phyloP scores from a whole-genome alignment of 306 rosid species.

The Biancaea sappan region DNA sequence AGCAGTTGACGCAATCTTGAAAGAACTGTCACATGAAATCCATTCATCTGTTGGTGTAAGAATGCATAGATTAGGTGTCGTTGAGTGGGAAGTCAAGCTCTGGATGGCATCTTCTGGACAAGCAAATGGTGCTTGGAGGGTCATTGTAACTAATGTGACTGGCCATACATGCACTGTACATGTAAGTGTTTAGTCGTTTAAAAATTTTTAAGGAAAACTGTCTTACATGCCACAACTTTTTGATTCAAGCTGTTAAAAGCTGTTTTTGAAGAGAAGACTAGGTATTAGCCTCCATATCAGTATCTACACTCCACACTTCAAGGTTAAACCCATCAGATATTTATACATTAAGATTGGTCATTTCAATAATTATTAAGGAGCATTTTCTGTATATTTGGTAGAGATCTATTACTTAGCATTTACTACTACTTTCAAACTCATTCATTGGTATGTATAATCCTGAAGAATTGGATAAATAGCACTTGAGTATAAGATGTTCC shows the following conservation, averaged over 20 bases:
- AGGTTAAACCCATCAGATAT: slow-evolving; percentile 16
- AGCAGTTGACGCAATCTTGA: slow-evolving; percentile 65
- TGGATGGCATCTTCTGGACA: slow-evolving; percentile 80
- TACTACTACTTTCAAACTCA: not conserved
- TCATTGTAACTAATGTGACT: slow-evolving; percentile 89
- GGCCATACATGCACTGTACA: slow-evolving; percentile 95
- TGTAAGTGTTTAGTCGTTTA: slow-evolving; percentile 59
- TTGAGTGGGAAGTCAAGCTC: slow-evolving; percentile 98
- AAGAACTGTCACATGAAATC: slow-evolving; percentile 72
- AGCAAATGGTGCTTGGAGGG: slow-evolving; percentile 95
- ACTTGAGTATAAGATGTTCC: not conserved
- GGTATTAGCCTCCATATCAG: not conserved
- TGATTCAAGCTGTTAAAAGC: slow-evolving; percentile 11
- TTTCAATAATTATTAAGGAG: not conserved
- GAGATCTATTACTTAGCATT: slow-evolving; percentile 8
- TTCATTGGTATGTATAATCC: not conserved
- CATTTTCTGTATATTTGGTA: slow-evolving; percentile 1
- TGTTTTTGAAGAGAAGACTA: slow-evolving; percentile 28
- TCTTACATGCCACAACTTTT: slow-evolving; percentile 16
- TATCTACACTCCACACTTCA: not conserved
- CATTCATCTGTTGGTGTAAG: slow-evolving; percentile 89
- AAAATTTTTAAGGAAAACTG: slow-evolving; percentile 27
- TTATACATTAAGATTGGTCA: slow-evolving; percentile 1
- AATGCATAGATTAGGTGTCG: slow-evolving; percentile 96
- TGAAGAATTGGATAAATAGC: not conserved